Percentiles rank a stretch among this genome's conserved stretches.
Conservation (phyloP, 2,329 filamentous ascomycete species). For the Sporothrix protearum region DNA sequence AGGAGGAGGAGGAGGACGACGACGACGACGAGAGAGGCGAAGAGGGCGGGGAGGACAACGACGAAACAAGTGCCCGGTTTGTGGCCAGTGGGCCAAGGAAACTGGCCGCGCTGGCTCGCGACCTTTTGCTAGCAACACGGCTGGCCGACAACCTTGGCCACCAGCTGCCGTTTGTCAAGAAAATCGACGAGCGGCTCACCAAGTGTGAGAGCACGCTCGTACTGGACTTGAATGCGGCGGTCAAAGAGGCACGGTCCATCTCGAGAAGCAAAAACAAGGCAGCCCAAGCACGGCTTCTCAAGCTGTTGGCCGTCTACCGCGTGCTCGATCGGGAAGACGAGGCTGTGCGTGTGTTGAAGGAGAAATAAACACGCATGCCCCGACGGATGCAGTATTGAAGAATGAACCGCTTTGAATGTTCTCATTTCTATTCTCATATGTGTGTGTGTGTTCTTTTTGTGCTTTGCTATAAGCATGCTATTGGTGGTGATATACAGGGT, state of each 20-base stretch:
- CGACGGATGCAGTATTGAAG: not conserved
- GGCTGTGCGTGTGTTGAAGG: slow-evolving; percentile 49
- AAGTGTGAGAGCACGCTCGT: slow-evolving; percentile 56
- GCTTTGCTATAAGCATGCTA: slow-evolving; percentile 13
- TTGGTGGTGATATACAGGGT: slow-evolving; percentile 22
- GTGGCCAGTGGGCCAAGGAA: slow-evolving; percentile 48
- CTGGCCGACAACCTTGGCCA: slow-evolving; percentile 46
- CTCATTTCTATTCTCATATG: not conserved
- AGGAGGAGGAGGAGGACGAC: slow-evolving; percentile 34
- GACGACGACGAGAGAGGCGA: slow-evolving; percentile 36
- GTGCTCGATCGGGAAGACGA: slow-evolving; percentile 51
- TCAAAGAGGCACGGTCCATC: slow-evolving; percentile 41
- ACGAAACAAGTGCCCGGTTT: slow-evolving; percentile 36
- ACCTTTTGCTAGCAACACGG: slow-evolving; percentile 44
- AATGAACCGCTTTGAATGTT: not conserved
- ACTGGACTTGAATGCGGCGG: slow-evolving; percentile 52
- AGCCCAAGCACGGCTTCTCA: slow-evolving; percentile 48
- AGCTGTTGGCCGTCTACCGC: slow-evolving; percentile 53
- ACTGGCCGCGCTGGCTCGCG: slow-evolving; percentile 44
- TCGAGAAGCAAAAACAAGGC: slow-evolving; percentile 33
- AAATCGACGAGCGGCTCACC: slow-evolving; percentile 50
- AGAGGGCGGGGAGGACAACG: slow-evolving; percentile 33
- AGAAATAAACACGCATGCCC: slow-evolving; percentile 10
- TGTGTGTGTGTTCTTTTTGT: not conserved
- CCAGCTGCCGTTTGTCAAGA: slow-evolving; percentile 49